Base-by-base conservation (phyloP, 441 rosid species). In the Adansonia gregorii region DNA sequence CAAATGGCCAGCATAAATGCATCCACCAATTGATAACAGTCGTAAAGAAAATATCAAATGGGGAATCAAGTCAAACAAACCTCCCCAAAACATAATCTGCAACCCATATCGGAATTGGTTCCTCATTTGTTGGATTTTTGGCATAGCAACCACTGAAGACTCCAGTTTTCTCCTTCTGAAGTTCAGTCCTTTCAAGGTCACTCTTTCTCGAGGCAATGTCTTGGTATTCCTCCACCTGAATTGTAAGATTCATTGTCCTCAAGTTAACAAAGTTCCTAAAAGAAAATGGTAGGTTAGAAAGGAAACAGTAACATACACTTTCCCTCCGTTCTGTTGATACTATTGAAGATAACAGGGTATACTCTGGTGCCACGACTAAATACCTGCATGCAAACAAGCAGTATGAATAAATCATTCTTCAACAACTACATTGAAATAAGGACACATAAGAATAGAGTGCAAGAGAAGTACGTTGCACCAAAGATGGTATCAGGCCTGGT, bases 121-220 rank as follows among this genome's bases (percentile, higher is more conserved):
- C 93, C n/a, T 97, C 94, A 82, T 79, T 92, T 69, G 88, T 95
- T 66, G 97, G 94, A 87, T 95, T 95, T 87, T 86, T 89, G 4
- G 98, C 98, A 66, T 88, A 89, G 79, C 88, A 87, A 58, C 98
- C 98, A 20, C 92, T 92, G 31, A 91, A 95, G 58, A 94, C 93
- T 43, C 99, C 99, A 0, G 94, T 90, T 85, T 95, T 95, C 65
- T 94, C 98, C 88, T 94, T 92, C 82, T 92, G 98, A 80, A 95
- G 98, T 88, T 95, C 98, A 73, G 97, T 95, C 82, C 98, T 91
- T 87, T 95, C 97, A 19, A 95, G 95, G 55, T 95, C 99, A 87
- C 95, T 94, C 89, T 94, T 94, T 72, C 87, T 85, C 2, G 85
- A 91, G 45, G 99, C 93, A 48, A 89, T 61, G 39, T 89, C 94